These are phyloP conservation scores for Amanita muscaria DNA, from an alignment of 768 basidiomycete species.

Conservation along the genomic window DNA sequence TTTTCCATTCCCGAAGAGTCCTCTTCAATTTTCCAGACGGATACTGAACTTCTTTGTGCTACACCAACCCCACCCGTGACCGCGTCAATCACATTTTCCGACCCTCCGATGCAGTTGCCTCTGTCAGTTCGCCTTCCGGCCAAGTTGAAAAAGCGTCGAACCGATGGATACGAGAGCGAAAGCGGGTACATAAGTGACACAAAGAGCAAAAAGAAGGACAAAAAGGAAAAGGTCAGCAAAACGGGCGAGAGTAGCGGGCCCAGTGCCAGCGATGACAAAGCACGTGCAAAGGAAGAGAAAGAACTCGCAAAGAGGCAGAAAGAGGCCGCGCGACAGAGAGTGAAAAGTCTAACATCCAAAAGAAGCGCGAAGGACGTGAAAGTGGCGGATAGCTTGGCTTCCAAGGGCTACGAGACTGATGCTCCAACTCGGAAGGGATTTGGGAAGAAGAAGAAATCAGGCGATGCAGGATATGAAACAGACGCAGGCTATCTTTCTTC, in stretches of 20 bases:
- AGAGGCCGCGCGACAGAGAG: slow-evolving; percentile 26
- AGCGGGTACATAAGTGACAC: too few species aligned
- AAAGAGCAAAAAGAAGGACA: slow-evolving; percentile 6
- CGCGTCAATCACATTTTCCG: slow-evolving; percentile 15
- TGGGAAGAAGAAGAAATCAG: slow-evolving; percentile 22
- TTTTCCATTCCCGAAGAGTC: slow-evolving; percentile 9
- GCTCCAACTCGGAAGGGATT: slow-evolving; percentile 11
- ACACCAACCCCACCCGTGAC: not conserved
- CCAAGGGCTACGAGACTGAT: slow-evolving; percentile 23
- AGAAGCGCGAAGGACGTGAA: slow-evolving; percentile 13
- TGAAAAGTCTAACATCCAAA: slow-evolving; percentile 23
- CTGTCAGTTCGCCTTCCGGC: slow-evolving; percentile 17
- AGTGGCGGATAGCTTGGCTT: slow-evolving; percentile 13
- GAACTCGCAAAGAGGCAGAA: slow-evolving; percentile 3
- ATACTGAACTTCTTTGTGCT: not conserved
- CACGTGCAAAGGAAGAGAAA: slow-evolving; percentile 16
- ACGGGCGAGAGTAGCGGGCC: slow-evolving; percentile 18
- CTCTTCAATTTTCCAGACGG: not conserved
- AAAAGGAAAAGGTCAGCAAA: slow-evolving; percentile 9
- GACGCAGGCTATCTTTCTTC: slow-evolving; percentile 25
- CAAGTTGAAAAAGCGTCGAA: slow-evolving; percentile 30
- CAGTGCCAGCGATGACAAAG: slow-evolving; percentile 18
- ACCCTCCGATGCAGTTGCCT: slow-evolving; percentile 12
- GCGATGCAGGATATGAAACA: slow-evolving; percentile 29
- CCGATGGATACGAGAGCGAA: slow-evolving; percentile 42